Conservation (phyloP, 2,329 filamentous ascomycete species). For the Trichoderma breve region DNA sequence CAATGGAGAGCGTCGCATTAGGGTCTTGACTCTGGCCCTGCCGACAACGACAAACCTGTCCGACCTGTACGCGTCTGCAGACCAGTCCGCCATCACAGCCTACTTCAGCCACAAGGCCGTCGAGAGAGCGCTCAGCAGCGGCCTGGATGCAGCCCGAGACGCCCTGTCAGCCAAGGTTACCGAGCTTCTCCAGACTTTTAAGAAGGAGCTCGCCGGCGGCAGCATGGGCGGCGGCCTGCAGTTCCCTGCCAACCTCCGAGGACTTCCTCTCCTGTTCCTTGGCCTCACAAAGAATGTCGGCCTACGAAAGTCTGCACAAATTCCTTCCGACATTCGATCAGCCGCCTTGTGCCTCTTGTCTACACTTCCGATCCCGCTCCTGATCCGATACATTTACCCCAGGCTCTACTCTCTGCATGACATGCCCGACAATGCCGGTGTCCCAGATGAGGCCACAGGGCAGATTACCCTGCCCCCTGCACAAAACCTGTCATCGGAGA, state of each 20-base stretch:
- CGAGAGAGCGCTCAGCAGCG: constrained; percentile 79
- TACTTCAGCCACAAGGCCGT: constrained; percentile 99
- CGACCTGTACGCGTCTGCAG: constrained; percentile 90
- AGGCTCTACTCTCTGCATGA: constrained; percentile 85
- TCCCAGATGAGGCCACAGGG: constrained; percentile 80
- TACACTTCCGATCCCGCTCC: constrained; percentile 81
- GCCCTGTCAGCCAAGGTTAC: constrained; percentile 87
- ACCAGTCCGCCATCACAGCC: constrained; percentile 87
- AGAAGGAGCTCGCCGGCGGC: constrained; percentile 92
- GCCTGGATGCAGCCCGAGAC: constrained; percentile 87
- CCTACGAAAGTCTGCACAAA: constrained; percentile 87
- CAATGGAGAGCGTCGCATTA: constrained; percentile 92
- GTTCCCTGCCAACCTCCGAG: constrained; percentile 88
- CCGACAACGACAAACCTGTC: constrained; percentile 89
- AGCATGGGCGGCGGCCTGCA: constrained; percentile 94
- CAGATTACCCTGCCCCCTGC: constrained; percentile 85
- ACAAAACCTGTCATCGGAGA: constrained; percentile 82
- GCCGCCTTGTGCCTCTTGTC: constrained; percentile 92
- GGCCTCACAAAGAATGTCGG: constrained; percentile 96
- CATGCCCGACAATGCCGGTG: constrained; percentile 91
- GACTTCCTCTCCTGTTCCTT: constrained; percentile 84
- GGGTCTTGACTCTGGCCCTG: constrained; percentile 88
- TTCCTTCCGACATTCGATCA: constrained; percentile 88
- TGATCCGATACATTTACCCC: constrained; percentile 92
- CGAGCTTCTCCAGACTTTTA: constrained; percentile 91